Evolutionary conservation across 1,284 basidiomycete species (phyloP), one percentile per base, ranked within the genome.

Genomic region (Puccinia horiana): DNA sequence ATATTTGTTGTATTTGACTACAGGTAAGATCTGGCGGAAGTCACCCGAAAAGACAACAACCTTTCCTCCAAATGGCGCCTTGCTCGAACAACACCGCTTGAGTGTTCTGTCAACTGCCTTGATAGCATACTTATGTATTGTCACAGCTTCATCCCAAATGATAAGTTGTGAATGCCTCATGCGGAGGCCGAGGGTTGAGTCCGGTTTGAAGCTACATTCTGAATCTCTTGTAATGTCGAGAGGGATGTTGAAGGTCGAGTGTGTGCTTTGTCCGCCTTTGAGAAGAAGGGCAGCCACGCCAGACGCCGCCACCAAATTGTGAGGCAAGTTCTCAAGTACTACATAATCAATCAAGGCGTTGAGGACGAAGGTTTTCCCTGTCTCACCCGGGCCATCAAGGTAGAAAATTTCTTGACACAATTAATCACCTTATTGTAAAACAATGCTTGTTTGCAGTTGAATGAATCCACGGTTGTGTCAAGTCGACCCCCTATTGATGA

Each of bases 181-280:
- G 2, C 23, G 37, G 11, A 14, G 2, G 23, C 35, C 63, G 16
- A 67, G 6, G 20, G 3, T 40, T 8, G 16, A 20, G 3, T 23
- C 26, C 40, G 8, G 2, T 16, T 3, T 42, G 20, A 18, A 67
- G 23, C 9, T 40, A n/a, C 63, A 37, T 2, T 2, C 23, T 2
- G 6, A 8, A 11, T 4, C 18, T 1, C 2, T 23, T 4, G 3
- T 42, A 16, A 69, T 26, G 2, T 44, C 40, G 1, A 77, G n/a
- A 47, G 76, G 76, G 0, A 77, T 77, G 16, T 44, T 49, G 18
- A 77, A 49, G 26, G 42, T 29, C 2, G 61, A 77, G 20, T 77
- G 76, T 20, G 76, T 42, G 11, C 61, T 65, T 0, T 18, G 20
- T 1, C 76, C 76, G 1, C n/a, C 29, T 8, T 23, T 29, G 2